Percentiles rank a stretch among this genome's conserved stretches.
These are phyloP conservation scores for Barnettozyma pratensis DNA, from an alignment of 805 yeast genomes.

Conservation along the genomic window DNA sequence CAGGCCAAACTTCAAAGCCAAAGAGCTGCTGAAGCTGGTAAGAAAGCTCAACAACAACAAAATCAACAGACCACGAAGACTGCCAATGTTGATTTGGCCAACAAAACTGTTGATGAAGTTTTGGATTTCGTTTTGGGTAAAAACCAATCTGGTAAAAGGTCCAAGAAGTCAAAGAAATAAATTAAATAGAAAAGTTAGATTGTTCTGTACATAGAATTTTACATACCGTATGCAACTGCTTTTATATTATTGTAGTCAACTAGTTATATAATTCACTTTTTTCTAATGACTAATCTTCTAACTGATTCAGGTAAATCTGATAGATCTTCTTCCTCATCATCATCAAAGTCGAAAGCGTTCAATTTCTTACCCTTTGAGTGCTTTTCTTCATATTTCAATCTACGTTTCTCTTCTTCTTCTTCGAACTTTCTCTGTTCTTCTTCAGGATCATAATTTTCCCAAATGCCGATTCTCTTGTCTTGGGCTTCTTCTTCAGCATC, in stretches of 20 bases:
- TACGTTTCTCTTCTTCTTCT: constrained; percentile 23
- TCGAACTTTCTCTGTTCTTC: constrained; percentile 29
- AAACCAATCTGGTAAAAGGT: constrained; percentile 23
- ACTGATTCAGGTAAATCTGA: constrained; percentile 25
- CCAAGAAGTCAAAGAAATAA: constrained; percentile 13
- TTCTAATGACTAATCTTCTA: constrained; percentile 20
- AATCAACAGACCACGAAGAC: constrained; percentile 10
- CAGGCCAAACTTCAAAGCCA: constrained; percentile 24
- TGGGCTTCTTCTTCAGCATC: constrained; percentile 64
- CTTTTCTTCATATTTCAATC: constrained; percentile 22
- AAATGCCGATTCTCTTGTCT: constrained; percentile 50
- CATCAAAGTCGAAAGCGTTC: constrained; percentile 22
- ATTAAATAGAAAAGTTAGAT: too few species aligned
- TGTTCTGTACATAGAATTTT: constrained; percentile 7
- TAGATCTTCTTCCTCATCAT: constrained; percentile 24
- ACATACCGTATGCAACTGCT: background rate
- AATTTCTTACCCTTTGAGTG: constrained; percentile 18
- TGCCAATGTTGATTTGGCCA: constrained; percentile 42
- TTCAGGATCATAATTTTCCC: constrained; percentile 54
- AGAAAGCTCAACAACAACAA: background rate
- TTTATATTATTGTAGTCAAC: background rate
- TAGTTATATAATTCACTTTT: background rate
- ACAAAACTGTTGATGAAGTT: constrained; percentile 67
- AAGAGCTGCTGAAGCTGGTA: constrained; percentile 25
- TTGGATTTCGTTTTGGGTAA: constrained; percentile 66